A percentile compares a stretch with the other conserved stretches of the same genome.
Conservation (phyloP, 495 filamentous ascomycete genomes). For the Aspergillus sparsus region DNA sequence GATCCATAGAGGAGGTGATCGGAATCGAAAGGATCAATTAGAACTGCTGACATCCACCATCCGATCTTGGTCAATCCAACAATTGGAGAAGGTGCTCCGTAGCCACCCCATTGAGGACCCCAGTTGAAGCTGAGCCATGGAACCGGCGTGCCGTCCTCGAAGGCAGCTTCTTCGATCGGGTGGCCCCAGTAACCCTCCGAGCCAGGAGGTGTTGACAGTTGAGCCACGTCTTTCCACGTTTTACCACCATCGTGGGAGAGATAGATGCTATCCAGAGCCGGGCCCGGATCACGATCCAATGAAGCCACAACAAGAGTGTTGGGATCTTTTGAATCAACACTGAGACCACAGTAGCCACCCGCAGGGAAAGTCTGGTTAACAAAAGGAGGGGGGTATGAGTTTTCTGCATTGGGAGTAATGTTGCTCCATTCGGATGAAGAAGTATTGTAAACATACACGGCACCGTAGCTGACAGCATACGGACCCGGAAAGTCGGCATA, state of each 20-base stretch:
- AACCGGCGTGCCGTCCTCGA: conserved; percentile 41
- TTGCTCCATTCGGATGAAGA: conserved; percentile 18
- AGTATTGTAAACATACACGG: conserved; percentile 21
- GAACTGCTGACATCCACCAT: conserved; percentile 65
- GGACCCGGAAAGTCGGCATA: conserved; percentile 24
- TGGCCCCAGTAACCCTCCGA: conserved; percentile 51
- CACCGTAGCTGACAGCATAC: conserved; percentile 18
- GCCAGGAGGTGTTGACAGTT: conserved; percentile 21
- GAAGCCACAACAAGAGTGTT: conserved; percentile 21
- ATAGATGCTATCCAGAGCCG: conserved; percentile 24
- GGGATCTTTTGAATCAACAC: conserved; percentile 21
- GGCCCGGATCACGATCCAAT: conserved; percentile 21
- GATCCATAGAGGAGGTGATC: conserved; percentile 63
- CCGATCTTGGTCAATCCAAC: conserved; percentile 44
- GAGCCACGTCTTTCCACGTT: conserved; percentile 25
- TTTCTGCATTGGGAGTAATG: conserved; percentile 19
- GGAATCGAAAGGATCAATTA: conserved; percentile 60
- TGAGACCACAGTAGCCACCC: conserved; percentile 23
- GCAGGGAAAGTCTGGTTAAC: conserved; percentile 18
- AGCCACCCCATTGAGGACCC: conserved; percentile 24
- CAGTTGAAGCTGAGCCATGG: conserved; percentile 26
- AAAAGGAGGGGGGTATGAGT: conserved; percentile 22
- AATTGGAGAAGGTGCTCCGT: conserved; percentile 24
- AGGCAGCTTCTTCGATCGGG: conserved; percentile 34
- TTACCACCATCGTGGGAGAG: conserved; percentile 23